Evolutionary conservation across 2,329 filamentous ascomycete genomes (phyloP).

Genomic region (Aspergillus pseudoviridinutans): DNA sequence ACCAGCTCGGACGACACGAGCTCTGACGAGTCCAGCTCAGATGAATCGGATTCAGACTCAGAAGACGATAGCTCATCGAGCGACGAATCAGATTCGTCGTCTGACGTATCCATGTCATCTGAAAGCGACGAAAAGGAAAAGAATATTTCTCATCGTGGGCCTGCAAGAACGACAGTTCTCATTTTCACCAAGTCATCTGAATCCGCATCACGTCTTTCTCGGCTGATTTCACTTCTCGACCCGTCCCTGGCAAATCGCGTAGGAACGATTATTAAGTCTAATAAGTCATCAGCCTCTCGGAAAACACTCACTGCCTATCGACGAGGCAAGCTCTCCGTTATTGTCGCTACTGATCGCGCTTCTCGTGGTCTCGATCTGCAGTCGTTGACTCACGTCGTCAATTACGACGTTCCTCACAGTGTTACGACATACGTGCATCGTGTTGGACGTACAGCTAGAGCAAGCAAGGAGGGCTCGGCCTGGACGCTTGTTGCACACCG

Average conservation of each 20-base stretch:
- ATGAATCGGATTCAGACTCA: slow-evolving; percentile 30
- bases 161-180: slow-evolving; percentile 50
- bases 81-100: slow-evolving; percentile 14
- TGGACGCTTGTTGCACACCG: slow-evolving; percentile 82
- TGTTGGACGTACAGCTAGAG: slow-evolving; percentile 84
- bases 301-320: slow-evolving; percentile 66
- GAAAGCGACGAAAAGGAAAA: slow-evolving; percentile 11
- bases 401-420: slow-evolving; percentile 85
- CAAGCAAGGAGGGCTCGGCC: slow-evolving; percentile 68
- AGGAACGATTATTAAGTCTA: slow-evolving; percentile 72
- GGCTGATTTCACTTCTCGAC: slow-evolving; percentile 67
- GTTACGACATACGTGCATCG: slow-evolving; percentile 84
- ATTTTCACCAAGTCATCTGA: slow-evolving; percentile 93
- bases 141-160: slow-evolving; percentile 26
- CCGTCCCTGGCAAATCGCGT: slow-evolving; percentile 56
- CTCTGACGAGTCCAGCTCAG: slow-evolving; percentile 14
- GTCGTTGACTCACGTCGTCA: slow-evolving; percentile 77
- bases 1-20: slow-evolving; percentile 21
- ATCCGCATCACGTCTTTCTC: slow-evolving; percentile 77
- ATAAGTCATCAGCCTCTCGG: slow-evolving; percentile 65
- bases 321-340: slow-evolving; percentile 60
- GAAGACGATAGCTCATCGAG: slow-evolving; percentile 11
- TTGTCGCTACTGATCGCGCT: slow-evolving; percentile 90
- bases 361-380: slow-evolving; percentile 84
- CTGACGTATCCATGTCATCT: slow-evolving; percentile 18